Conservation (phyloP, 78 protist genomes). For the Blattamonas nauphoetae region DNA sequence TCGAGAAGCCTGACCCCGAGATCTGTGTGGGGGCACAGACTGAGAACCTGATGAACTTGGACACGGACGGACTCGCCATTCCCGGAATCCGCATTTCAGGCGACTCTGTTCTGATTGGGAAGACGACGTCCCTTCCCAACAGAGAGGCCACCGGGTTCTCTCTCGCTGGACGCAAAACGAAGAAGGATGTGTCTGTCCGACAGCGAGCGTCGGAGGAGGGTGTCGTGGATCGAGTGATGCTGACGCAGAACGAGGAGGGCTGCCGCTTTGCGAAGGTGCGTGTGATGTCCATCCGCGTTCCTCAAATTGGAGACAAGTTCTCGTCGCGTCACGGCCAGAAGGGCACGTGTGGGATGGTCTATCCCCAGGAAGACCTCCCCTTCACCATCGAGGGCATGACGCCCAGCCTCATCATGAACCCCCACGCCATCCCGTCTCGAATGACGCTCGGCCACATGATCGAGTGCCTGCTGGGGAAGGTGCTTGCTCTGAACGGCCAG, state of each 20-base stretch:
- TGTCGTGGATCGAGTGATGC: slow-evolving; percentile 68
- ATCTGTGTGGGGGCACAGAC: slow-evolving; percentile 14
- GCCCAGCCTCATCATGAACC: slow-evolving; percentile 98
- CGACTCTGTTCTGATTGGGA: slow-evolving; percentile 92
- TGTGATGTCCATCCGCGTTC: slow-evolving; percentile 77
- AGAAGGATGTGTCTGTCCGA: slow-evolving; percentile 49
- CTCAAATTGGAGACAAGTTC: slow-evolving; percentile 99
- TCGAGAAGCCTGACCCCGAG: slow-evolving; percentile 62
- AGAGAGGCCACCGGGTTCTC: neutral
- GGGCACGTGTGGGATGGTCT: slow-evolving; percentile 95
- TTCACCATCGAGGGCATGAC: slow-evolving; percentile 84
- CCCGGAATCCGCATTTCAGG: slow-evolving; percentile 84
- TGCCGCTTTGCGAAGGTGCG: slow-evolving; percentile 76
- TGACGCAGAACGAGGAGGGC: slow-evolving; percentile 69
- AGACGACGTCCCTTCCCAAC: slow-evolving; percentile 63
- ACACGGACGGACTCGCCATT: slow-evolving; percentile 87
- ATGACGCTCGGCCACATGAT: slow-evolving; percentile 99
- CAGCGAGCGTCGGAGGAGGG: slow-evolving; percentile 74
- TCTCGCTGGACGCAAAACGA: slow-evolving; percentile 20
- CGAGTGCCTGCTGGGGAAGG: slow-evolving; percentile 76
- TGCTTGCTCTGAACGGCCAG: slow-evolving; percentile 26
- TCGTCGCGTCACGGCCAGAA: slow-evolving; percentile 99
- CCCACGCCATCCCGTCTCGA: slow-evolving; percentile 99
- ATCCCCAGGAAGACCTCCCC: slow-evolving; percentile 97
- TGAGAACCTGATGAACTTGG: slow-evolving; percentile 60